Evolutionary conservation across 176 grass and related monocot genomes (phyloP).

Genomic region (Areca catechu): DNA sequence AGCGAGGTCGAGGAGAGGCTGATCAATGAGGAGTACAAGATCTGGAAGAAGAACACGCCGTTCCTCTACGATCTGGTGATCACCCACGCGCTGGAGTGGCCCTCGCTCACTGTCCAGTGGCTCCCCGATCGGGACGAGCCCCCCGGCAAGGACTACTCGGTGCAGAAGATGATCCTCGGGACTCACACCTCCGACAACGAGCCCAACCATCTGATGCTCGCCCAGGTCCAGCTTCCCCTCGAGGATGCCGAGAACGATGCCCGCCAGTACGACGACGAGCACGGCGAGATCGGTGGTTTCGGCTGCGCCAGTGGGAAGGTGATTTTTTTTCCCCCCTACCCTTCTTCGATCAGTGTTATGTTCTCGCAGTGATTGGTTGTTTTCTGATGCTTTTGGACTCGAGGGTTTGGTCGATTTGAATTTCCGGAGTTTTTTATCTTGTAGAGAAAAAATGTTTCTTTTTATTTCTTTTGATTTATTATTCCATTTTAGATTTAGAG

Average conservation of each 20-base stretch:
- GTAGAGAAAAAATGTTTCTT: too few species aligned
- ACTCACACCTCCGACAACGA: slow-evolving; percentile 92
- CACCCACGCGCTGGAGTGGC: slow-evolving; percentile 91
- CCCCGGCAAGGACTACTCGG: slow-evolving; percentile 74
- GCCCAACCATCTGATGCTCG: slow-evolving; percentile 94
- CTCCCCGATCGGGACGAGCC: slow-evolving; percentile 75
- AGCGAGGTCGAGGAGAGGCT: slow-evolving; percentile 69
- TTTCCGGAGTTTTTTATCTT: too few species aligned
- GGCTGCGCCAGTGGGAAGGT: slow-evolving; percentile 37
- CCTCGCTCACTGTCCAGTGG: slow-evolving; percentile 93
- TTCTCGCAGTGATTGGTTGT: background rate
- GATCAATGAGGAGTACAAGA: slow-evolving; percentile 99
- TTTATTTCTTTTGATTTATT: too few species aligned
- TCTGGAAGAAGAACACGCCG: slow-evolving; percentile 99
- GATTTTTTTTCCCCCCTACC: background rate
- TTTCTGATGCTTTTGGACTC: too few species aligned
- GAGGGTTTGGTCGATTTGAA: too few species aligned
- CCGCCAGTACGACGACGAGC: slow-evolving; percentile 72
- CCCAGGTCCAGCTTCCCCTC: slow-evolving; percentile 76
- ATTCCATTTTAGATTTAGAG: too few species aligned
- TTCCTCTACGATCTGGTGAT: slow-evolving; percentile 98
- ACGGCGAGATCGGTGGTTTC: slow-evolving; percentile 64
- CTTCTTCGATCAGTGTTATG: background rate
- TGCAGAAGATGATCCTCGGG: slow-evolving; percentile 89
- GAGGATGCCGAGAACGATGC: slow-evolving; percentile 80